Conservation (phyloP, 1,284 basidiomycete genomes). For the Vanrija humicola region DNA sequence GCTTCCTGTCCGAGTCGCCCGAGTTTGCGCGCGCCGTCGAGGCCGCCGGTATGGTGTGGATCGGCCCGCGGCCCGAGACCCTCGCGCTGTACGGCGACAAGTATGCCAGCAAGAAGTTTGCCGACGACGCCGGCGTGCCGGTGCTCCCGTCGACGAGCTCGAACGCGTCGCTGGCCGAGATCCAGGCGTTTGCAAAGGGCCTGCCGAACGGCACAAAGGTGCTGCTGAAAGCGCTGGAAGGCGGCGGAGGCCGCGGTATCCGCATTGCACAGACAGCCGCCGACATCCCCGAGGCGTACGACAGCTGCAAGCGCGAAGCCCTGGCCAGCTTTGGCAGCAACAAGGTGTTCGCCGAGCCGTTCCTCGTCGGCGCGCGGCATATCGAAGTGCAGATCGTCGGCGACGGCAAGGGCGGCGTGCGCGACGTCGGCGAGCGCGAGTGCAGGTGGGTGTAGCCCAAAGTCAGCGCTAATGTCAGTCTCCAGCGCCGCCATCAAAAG, state of each 20-base stretch:
- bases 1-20: slow-evolving; percentile 75
- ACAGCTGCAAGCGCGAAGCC: slow-evolving; percentile 80
- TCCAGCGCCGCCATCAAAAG: slow-evolving; percentile 18
- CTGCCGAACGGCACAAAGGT: slow-evolving; percentile 40
- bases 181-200: slow-evolving; percentile 9
- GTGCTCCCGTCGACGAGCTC: slow-evolving; percentile 11
- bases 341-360: slow-evolving; percentile 82
- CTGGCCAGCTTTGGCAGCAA: slow-evolving; percentile 79
- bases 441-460: slow-evolving; percentile 6
- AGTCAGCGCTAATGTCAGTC: neutral
- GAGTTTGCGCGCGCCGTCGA: slow-evolving; percentile 56
- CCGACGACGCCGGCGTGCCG: slow-evolving; percentile 77
- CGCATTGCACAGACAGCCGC: slow-evolving; percentile 55
- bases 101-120: slow-evolving; percentile 66
- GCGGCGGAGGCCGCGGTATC: slow-evolving; percentile 70
- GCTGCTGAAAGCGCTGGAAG: slow-evolving; percentile 66
- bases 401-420: slow-evolving; percentile 11
- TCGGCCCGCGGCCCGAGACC: slow-evolving; percentile 59
- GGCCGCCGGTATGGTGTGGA: slow-evolving; percentile 57
- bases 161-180: slow-evolving; percentile 13
- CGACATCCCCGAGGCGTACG: slow-evolving; percentile 62
- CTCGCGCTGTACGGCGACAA: slow-evolving; percentile 63
- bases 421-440: slow-evolving; percentile 17
- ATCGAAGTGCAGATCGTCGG: slow-evolving; percentile 76
- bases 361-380: slow-evolving; percentile 75